These are phyloP conservation scores for Friedmanniomyces simplex DNA, from an alignment of 495 filamentous ascomycete species.

Conservation along the genomic window DNA sequence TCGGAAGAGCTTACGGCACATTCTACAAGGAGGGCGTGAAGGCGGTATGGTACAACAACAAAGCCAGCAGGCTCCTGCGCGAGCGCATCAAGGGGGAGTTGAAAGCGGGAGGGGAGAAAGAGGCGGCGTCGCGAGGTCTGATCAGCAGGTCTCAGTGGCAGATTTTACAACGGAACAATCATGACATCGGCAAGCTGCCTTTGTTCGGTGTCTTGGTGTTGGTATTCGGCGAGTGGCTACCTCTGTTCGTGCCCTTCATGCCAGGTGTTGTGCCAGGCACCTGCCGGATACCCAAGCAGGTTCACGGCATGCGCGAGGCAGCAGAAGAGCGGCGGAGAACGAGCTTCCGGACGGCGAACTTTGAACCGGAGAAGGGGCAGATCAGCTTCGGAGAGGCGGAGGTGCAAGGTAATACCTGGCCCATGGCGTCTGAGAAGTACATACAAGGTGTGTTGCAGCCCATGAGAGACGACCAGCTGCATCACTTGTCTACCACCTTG, in stretches of 20 bases:
- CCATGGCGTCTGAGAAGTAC: background rate
- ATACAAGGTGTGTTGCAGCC: background rate
- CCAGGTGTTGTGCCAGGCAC: conserved; percentile 61
- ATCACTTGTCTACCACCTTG: conserved; percentile 25
- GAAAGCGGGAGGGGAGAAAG: conserved; percentile 20
- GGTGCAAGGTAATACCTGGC: background rate
- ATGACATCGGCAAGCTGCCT: conserved; percentile 66
- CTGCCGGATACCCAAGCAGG: conserved; percentile 69
- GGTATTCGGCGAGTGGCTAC: conserved; percentile 75
- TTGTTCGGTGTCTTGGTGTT: conserved; percentile 62
- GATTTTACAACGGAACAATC: conserved; percentile 49
- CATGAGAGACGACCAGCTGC: conserved; percentile 11
- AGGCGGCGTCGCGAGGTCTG: conserved; percentile 6
- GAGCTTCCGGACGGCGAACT: conserved; percentile 30
- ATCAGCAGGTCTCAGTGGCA: conserved; percentile 54
- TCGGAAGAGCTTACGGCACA: conserved; percentile 49
- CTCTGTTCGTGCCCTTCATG: conserved; percentile 55
- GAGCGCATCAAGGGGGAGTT: conserved; percentile 35
- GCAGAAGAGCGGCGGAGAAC: conserved; percentile 38
- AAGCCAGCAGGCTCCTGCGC: conserved; percentile 29
- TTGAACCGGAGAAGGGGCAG: conserved; percentile 19
- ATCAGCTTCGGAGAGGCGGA: conserved; percentile 6
- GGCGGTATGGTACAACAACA: conserved; percentile 51
- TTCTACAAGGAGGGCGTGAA: conserved; percentile 86
- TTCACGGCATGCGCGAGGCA: conserved; percentile 43